Evolutionary conservation across 2,329 filamentous ascomycete genomes (phyloP).

Genomic region (Penicillium glabrum): DNA sequence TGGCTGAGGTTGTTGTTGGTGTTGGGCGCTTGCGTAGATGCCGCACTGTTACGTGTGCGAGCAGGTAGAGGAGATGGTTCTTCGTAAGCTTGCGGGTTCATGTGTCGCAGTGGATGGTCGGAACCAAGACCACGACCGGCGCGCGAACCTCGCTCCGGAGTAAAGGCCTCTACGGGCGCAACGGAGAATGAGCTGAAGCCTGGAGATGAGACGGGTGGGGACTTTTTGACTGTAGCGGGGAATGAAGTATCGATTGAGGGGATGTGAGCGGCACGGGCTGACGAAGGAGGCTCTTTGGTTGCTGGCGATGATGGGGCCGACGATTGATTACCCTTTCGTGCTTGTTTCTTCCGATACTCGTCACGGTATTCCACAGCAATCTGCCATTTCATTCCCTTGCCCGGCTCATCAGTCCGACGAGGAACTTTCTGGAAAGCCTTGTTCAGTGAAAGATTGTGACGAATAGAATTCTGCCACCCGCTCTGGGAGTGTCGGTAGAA

Average conservation of each 20-base stretch:
- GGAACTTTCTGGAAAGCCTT: slow-evolving; percentile 94
- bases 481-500: slow-evolving; percentile 85
- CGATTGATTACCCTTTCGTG: slow-evolving; percentile 45
- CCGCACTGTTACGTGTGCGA: slow-evolving; percentile 30
- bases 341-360: slow-evolving; percentile 75
- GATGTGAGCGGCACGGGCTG: slow-evolving; percentile 35
- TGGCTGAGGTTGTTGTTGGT: slow-evolving; percentile 30
- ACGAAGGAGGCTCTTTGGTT: slow-evolving; percentile 43
- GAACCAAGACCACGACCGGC: slow-evolving; percentile 30
- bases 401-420: slow-evolving; percentile 88
- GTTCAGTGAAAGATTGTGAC: slow-evolving; percentile 92
- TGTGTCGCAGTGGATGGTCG: slow-evolving; percentile 31
- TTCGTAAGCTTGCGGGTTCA: slow-evolving; percentile 37
- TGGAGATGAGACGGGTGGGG: slow-evolving; percentile 39
- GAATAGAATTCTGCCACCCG: slow-evolving; percentile 98
- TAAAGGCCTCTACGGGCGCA: slow-evolving; percentile 47
- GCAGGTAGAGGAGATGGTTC: slow-evolving; percentile 45
- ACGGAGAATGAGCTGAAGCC: slow-evolving; percentile 44
- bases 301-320: slow-evolving; percentile 49
- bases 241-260: slow-evolving; percentile 39
- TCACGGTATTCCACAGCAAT: slow-evolving; percentile 81
- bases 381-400: slow-evolving; percentile 99
- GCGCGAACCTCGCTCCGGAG: slow-evolving; percentile 48
- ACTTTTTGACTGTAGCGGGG: slow-evolving; percentile 35
- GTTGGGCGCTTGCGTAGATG: slow-evolving; percentile 19